phyloP scores from a whole-genome alignment of 805 yeast genomes.

The Wickerhamiella australiensis region DNA sequence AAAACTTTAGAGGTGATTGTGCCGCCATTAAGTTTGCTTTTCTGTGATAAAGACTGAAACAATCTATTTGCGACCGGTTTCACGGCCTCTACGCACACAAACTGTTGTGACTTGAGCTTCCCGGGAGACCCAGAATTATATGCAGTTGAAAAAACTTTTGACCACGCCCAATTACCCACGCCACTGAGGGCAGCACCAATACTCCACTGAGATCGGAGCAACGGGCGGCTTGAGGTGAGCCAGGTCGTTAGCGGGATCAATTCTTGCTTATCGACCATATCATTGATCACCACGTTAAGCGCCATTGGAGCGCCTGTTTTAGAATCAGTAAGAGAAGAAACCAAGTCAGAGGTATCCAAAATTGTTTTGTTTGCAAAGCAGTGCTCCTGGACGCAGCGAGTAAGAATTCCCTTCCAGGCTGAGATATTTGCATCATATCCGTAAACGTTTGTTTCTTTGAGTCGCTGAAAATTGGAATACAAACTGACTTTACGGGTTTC shows the following conservation, averaged over 20 bases:
- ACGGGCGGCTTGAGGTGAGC: conserved; percentile 9
- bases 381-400: conserved; percentile 22
- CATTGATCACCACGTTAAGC: conserved; percentile 25
- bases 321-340: conserved; percentile 20
- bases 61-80: conserved; percentile 15
- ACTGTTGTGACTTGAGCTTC: conserved; percentile 22
- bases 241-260: conserved; percentile 20
- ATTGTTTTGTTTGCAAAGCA: conserved; percentile 25
- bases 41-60: conserved; percentile 6
- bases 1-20: conserved; percentile 6
- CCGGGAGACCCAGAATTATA: conserved; percentile 23
- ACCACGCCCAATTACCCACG: conserved; percentile 14
- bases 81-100: conserved; percentile 20
- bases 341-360: conserved; percentile 22
- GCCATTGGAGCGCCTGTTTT: conserved; percentile 26
- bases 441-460: conserved; percentile 35
- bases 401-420: conserved; percentile 36
- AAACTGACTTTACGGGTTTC: conserved; percentile 35
- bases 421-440: conserved; percentile 40
- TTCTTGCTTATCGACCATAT: conserved; percentile 21
- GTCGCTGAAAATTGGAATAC: conserved; percentile 37
- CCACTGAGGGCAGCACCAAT: background rate
- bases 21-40: conserved; percentile 12
- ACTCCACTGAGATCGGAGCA: conserved; percentile 9
- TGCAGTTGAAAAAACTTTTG: conserved; percentile 13